Percentiles rank a stretch among this genome's conserved stretches.
Evolutionary conservation across 352 stramenopile species (phyloP).

Genomic region (Pythium insidiosum): DNA sequence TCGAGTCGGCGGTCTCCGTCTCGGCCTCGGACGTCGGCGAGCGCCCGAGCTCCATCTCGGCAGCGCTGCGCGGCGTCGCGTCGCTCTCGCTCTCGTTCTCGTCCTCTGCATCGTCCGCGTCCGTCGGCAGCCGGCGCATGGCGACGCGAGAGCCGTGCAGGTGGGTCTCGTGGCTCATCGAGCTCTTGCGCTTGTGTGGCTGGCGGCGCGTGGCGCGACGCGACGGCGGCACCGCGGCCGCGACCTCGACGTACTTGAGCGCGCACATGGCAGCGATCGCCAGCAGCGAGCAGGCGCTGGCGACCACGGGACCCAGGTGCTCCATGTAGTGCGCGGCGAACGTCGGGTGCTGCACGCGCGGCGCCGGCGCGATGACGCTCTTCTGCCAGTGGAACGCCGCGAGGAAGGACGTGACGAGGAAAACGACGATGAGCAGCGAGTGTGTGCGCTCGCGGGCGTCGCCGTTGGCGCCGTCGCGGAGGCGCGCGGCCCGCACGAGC

Average conservation of each 20-base stretch:
- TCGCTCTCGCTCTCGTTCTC: not conserved
- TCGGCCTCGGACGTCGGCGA: not conserved
- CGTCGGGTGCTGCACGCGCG: constrained; percentile 9
- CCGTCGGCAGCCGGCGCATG: not conserved
- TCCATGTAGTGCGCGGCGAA: constrained; percentile 52
- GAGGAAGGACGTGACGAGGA: constrained; percentile 50
- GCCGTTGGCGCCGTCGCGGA: constrained; percentile 13
- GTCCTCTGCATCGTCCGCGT: not conserved
- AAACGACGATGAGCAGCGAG: constrained; percentile 32
- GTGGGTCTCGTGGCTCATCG: too few species aligned
- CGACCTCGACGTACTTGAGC: constrained; percentile 35
- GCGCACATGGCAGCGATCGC: constrained; percentile 43
- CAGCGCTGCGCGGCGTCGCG: not conserved
- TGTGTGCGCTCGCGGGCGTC: constrained; percentile 13
- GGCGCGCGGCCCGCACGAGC: constrained; percentile 33
- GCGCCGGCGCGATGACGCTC: constrained; percentile 28
- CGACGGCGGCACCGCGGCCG: not conserved
- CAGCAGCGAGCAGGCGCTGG: constrained; percentile 39
- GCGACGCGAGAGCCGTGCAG: not conserved
- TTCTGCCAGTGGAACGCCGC: constrained; percentile 75
- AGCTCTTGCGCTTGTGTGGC: not conserved
- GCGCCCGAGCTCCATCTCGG: not conserved
- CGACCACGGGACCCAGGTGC: constrained; percentile 29
- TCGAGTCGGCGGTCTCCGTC: not conserved
- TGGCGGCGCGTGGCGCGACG: not conserved